Percentiles rank a stretch among this genome's conserved stretches.
These are phyloP conservation scores for Penicillium sp. DNA, from an alignment of 2,329 filamentous ascomycete species.

Conservation along the genomic window DNA sequence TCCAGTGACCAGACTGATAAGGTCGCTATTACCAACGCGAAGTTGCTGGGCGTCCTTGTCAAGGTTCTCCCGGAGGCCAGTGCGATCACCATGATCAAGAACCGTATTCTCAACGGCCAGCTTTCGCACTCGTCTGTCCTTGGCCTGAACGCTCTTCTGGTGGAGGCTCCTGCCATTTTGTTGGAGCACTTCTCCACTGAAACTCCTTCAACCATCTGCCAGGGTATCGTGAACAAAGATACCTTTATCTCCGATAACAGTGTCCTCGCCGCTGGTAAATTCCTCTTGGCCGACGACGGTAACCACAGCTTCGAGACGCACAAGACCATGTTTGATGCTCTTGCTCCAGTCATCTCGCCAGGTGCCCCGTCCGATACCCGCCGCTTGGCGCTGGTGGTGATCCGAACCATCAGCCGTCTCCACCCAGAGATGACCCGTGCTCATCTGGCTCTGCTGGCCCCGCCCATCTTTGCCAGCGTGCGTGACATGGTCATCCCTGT, in stretches of 20 bases:
- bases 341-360: conserved; percentile 73
- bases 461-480: conserved; percentile 83
- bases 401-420: conserved; percentile 79
- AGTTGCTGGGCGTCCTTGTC: conserved; percentile 83
- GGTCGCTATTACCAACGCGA: conserved; percentile 88
- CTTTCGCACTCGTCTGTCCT: conserved; percentile 78
- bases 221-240: conserved; percentile 74
- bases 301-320: conserved; percentile 69
- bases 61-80: conserved; percentile 77
- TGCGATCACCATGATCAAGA: conserved; percentile 62
- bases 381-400: conserved; percentile 79
- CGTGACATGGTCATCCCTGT: conserved; percentile 91
- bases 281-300: conserved; percentile 65
- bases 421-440: conserved; percentile 79
- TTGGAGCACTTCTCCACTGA: conserved; percentile 70
- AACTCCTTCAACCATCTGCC: conserved; percentile 71
- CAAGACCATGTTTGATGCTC: conserved; percentile 76
- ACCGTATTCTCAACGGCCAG: conserved; percentile 74
- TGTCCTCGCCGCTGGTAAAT: conserved; percentile 88
- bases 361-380: conserved; percentile 80
- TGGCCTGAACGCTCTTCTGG: conserved; percentile 82
- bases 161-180: conserved; percentile 73
- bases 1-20: conserved; percentile 69
- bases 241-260: conserved; percentile 85
- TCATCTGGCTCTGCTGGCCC: conserved; percentile 76